Percentiles rank a stretch among this genome's conserved stretches.
phyloP scores from a whole-genome alignment of 140 eudicot genomes.

The Bidens hawaiensis region DNA sequence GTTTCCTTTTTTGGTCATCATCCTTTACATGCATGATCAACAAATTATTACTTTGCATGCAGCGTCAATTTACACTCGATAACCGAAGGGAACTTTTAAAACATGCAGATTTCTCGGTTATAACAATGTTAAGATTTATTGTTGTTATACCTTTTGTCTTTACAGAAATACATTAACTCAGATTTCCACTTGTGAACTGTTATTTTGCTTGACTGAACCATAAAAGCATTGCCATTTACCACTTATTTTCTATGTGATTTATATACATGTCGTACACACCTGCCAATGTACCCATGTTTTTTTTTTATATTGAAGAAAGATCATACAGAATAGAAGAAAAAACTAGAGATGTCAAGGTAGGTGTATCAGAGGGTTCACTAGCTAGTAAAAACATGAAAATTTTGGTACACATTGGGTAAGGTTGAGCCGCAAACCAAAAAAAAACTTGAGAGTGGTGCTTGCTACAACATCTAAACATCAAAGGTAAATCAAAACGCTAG shows the following conservation, averaged over 20 bases:
- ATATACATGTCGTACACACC: not conserved
- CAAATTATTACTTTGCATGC: slow-evolving; percentile 2
- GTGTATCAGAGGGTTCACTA: too few relatives aligned
- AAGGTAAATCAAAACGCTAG: too few relatives aligned
- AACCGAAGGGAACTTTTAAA: not conserved
- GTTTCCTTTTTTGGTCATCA: not conserved
- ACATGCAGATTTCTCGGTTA: not conserved
- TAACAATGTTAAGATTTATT: not conserved
- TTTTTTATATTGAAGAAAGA: not conserved
- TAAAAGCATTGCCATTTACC: not conserved
- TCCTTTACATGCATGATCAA: not conserved
- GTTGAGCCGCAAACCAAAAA: not conserved
- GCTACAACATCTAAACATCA: too few relatives aligned
- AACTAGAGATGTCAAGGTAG: not conserved
- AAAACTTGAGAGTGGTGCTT: not conserved
- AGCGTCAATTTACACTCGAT: not conserved
- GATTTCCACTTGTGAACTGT: not conserved
- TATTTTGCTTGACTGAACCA: not conserved
- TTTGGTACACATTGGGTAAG: not conserved
- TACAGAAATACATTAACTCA: not conserved
- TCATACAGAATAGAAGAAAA: not conserved
- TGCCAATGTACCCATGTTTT: not conserved
- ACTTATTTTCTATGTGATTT: not conserved
- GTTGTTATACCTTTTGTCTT: not conserved
- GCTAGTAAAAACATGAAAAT: not conserved